Conservation (phyloP, 2,329 filamentous ascomycete species). For the Arthrobotrys conoides region DNA sequence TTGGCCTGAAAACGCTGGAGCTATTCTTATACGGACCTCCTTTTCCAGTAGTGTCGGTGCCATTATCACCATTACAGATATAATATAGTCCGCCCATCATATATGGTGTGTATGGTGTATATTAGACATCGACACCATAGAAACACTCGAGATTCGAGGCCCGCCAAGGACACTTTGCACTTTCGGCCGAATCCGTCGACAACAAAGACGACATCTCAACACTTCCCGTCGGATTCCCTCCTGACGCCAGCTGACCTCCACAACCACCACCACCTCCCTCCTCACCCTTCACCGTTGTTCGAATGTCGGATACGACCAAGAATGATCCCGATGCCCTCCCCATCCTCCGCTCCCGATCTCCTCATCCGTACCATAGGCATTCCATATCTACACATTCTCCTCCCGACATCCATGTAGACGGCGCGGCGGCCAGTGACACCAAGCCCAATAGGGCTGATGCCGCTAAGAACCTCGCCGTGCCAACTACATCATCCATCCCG, state of each 20-base stretch:
- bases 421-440: constrained; percentile 4
- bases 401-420: constrained; percentile 30
- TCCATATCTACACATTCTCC: constrained; percentile 44
- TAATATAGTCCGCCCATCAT: too few species aligned
- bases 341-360: constrained; percentile 55
- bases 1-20: not conserved
- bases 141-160: not conserved
- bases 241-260: constrained; percentile 15
- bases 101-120: too few species aligned
- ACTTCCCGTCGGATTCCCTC: constrained; percentile 4
- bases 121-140: not conserved
- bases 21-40: constrained; percentile 20
- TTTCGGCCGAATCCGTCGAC: constrained; percentile 30
- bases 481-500: constrained; percentile 42
- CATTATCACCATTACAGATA: not conserved
- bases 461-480: constrained; percentile 27
- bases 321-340: constrained; percentile 49
- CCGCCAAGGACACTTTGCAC: constrained; percentile 28
- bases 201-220: constrained; percentile 46
- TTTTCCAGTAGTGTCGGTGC: not conserved
- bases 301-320: constrained; percentile 54
- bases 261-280: constrained; percentile 9
- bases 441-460: constrained; percentile 54
- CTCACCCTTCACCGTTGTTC: constrained; percentile 47
- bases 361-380: constrained; percentile 54